Conservation (phyloP, 1,139 yeast genomes). For the Yamadazyma sp. region DNA sequence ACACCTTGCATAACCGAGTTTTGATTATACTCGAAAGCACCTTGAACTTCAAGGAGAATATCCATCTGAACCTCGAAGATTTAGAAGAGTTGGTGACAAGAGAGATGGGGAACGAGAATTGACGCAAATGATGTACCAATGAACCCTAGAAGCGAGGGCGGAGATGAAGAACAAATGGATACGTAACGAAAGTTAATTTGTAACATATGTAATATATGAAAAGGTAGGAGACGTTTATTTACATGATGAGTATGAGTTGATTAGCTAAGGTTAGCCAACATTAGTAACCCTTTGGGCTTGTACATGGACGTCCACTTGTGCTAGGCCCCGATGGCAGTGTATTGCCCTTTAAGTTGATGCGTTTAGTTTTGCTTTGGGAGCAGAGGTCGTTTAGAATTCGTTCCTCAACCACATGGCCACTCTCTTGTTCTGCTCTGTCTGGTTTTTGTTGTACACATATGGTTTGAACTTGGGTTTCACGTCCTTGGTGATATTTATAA, state of each 20-base stretch:
- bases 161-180: too few relatives aligned
- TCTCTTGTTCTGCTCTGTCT: constrained; percentile 57
- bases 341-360: too few relatives aligned
- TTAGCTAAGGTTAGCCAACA: too few relatives aligned
- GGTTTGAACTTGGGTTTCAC: constrained; percentile 9
- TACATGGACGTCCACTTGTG: too few relatives aligned
- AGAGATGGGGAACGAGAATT: constrained; percentile 7
- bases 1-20: constrained; percentile 52
- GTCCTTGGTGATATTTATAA: constrained; percentile 16
- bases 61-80: constrained; percentile 60
- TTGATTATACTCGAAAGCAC: constrained; percentile 58
- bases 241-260: too few relatives aligned
- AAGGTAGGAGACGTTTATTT: background rate
- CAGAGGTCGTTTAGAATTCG: too few relatives aligned
- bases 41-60: constrained; percentile 62
- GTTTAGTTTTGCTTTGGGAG: too few relatives aligned
- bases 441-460: constrained; percentile 27
- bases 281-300: too few relatives aligned
- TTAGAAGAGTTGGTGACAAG: constrained; percentile 20
- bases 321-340: too few relatives aligned
- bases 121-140: constrained; percentile 1
- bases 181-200: background rate
- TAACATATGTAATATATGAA: constrained; percentile 1
- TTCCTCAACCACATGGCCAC: constrained; percentile 64
- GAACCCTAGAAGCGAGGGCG: too few relatives aligned